Conservation (phyloP, 495 filamentous ascomycete genomes). For the Hypoxylon cercidicola region DNA sequence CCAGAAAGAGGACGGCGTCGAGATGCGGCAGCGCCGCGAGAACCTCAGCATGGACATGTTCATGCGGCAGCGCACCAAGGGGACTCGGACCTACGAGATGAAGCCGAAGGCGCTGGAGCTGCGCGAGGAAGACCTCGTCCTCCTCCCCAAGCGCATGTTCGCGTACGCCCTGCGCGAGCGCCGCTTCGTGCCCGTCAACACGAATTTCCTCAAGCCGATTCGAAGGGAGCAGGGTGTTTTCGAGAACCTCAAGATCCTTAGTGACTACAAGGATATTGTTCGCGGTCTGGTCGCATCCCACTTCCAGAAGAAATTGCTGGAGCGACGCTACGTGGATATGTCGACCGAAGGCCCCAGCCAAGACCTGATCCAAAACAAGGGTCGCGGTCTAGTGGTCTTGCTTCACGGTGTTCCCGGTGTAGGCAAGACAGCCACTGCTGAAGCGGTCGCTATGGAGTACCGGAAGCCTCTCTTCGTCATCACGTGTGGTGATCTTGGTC, state of each 20-base stretch:
- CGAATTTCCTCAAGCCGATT: constrained; percentile 54
- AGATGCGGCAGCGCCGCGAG: constrained; percentile 45
- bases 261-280: constrained; percentile 63
- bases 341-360: constrained; percentile 63
- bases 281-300: constrained; percentile 59
- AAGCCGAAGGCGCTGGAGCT: constrained; percentile 39
- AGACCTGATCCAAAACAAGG: constrained; percentile 65
- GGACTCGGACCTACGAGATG: constrained; percentile 32
- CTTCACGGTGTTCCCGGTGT: constrained; percentile 67
- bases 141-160: constrained; percentile 53
- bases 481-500: constrained; percentile 65
- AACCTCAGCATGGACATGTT: constrained; percentile 46
- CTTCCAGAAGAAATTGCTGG: constrained; percentile 49
- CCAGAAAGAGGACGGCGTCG: constrained; percentile 42
- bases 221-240: constrained; percentile 58
- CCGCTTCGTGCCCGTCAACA: constrained; percentile 49
- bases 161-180: constrained; percentile 53
- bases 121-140: constrained; percentile 47
- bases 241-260: constrained; percentile 63
- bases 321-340: constrained; percentile 68
- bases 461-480: constrained; percentile 64
- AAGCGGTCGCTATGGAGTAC: constrained; percentile 60
- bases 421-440: constrained; percentile 70
- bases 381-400: constrained; percentile 62
- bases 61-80: constrained; percentile 46